Percentiles rank a stretch among this genome's conserved stretches.
phyloP scores from a whole-genome alignment of 139 green algal species.

The Closterium sp. region DNA sequence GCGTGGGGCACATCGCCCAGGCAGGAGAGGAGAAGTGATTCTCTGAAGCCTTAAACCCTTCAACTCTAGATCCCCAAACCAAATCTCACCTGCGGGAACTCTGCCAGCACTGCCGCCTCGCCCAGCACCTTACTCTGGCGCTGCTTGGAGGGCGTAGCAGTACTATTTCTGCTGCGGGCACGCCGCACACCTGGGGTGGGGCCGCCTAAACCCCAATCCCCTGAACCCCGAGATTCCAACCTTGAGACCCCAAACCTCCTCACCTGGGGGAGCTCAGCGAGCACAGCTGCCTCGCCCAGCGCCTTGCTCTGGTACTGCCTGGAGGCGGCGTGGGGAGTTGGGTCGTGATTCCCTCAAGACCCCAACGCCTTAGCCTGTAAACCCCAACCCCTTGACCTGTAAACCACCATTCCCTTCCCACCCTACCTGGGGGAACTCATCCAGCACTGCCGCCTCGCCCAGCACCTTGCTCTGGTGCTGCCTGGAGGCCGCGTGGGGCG shows the following conservation, averaged over 20 bases:
- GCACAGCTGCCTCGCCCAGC: conserved; percentile 50
- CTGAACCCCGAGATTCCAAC: neutral
- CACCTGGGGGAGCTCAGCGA: conserved; percentile 33
- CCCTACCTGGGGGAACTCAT: too few relatives aligned
- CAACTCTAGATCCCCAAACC: too few relatives aligned
- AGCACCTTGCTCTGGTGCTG: conserved; percentile 77
- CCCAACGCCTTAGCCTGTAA: too few relatives aligned
- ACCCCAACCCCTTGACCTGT: conserved; percentile 30
- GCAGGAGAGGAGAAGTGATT: conserved; percentile 53
- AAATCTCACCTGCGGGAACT: conserved; percentile 11
- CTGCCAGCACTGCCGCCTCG: conserved; percentile 35
- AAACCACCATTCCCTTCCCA: too few relatives aligned
- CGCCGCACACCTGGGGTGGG: conserved; percentile 55
- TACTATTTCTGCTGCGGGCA: conserved; percentile 58
- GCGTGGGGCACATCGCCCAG: conserved; percentile 68
- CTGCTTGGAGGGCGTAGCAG: conserved; percentile 61
- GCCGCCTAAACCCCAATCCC: neutral
- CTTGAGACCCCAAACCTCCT: conserved; percentile 15
- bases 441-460: conserved; percentile 51
- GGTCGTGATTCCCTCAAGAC: too few relatives aligned
- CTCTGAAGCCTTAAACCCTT: too few relatives aligned
- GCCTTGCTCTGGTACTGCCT: conserved; percentile 77
- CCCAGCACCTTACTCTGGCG: conserved; percentile 77
- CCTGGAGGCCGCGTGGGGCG: conserved; percentile 57
- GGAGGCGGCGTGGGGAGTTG: conserved; percentile 61